A percentile compares a stretch with the other conserved stretches of the same genome.
Evolutionary conservation across 805 yeast species (phyloP).

Genomic region (Barnettozyma sp.): DNA sequence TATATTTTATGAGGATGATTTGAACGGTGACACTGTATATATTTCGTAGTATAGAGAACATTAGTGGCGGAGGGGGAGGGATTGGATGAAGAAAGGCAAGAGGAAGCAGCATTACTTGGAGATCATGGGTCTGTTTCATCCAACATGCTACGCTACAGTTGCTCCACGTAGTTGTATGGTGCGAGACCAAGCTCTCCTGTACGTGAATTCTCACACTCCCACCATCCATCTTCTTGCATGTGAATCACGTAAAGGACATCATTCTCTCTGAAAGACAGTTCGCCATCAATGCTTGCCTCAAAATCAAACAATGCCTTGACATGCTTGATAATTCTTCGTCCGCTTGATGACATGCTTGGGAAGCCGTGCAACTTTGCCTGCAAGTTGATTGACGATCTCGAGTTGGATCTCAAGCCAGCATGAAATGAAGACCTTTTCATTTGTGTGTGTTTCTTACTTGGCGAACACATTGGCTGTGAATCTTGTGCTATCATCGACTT

Average conservation of each 20-base stretch:
- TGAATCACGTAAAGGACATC: conserved; percentile 46
- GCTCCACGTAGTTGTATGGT: conserved; percentile 49
- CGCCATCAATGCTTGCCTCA: conserved; percentile 53
- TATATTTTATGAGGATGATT: too few relatives aligned
- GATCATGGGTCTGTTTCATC: too few relatives aligned
- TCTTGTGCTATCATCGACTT: conserved; percentile 22
- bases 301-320: conserved; percentile 52
- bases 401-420: conserved; percentile 20
- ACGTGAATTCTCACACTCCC: conserved; percentile 56
- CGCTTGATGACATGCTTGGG: conserved; percentile 45
- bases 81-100: too few relatives aligned
- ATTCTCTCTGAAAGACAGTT: conserved; percentile 50
- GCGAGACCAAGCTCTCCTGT: conserved; percentile 43
- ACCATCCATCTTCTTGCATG: conserved; percentile 68
- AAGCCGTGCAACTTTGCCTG: conserved; percentile 28
- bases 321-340: conserved; percentile 46
- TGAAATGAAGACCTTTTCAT: conserved; percentile 24
- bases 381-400: conserved; percentile 21
- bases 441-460: conserved; percentile 5
- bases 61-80: too few relatives aligned
- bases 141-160: conserved; percentile 7
- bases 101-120: too few relatives aligned
- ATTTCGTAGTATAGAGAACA: too few relatives aligned
- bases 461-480: conserved; percentile 7
- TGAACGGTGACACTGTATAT: too few relatives aligned